Base-by-base conservation (phyloP, 2,329 filamentous ascomycete genomes). In the Penicillium decumbens region DNA sequence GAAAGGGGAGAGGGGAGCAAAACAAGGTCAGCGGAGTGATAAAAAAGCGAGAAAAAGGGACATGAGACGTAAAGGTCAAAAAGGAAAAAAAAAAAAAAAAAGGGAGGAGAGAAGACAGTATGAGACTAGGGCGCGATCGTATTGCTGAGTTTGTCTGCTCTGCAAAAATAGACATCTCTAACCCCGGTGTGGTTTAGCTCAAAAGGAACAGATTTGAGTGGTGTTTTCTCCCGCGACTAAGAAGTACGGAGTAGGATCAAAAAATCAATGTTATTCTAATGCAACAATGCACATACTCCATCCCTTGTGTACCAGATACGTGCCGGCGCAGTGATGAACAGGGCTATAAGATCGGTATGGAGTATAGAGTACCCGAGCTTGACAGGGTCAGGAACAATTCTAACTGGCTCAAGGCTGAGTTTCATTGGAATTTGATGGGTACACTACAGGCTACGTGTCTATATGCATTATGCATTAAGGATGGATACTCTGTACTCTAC, bases 141-240 rank as follows among this genome's bases (percentile, higher is more conserved):
- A 42, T 44, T 50, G 48, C 47, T 56, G 44, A 35, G 45, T 30
- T 12, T 13, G 24, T 13, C 45, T 41, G 51, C 58, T 13, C 45
- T 41, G 51, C 58, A 60, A 60, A 59, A 60, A 60, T 60, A 60
- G 58, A 53, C 47, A 30, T 53, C 43, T 53, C 52, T 59, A 59
- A 37, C 27, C 55, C 50, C 43, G 15, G 44, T 40, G 20, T 38
- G 51, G 50, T 39, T 49, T 51, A 43, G 48, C 20, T 18, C 20
- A 3, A 8, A 15, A 40, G 12, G 23, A 18, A 12, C 33, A 37
- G 15, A 37, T 20, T 37, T 20, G 15, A 10, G n/a, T 15, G 8
- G n/a, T n/a, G n/a, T 33, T 33, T 18, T 33, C 15, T n/a, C 15
- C 32, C 15, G 10, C 15, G 15, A 33, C 32, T 20, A 18, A 23